phyloP scores from a whole-genome alignment of 2,329 filamentous ascomycete genomes.

The Pezicula carpinea region DNA sequence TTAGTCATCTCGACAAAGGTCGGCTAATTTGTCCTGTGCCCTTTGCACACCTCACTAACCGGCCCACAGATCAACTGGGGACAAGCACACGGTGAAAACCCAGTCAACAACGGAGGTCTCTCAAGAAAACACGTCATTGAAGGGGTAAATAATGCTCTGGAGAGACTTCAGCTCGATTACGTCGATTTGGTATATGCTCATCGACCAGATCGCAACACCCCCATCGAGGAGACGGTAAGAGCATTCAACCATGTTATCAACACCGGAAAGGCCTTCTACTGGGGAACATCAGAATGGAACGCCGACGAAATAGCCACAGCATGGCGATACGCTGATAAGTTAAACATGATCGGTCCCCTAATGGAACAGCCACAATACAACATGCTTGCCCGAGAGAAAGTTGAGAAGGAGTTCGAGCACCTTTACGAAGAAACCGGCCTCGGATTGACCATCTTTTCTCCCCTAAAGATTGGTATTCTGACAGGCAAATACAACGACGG shows the following conservation, averaged over 20 bases:
- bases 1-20: slow-evolving; percentile 53
- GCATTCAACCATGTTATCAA: slow-evolving; percentile 68
- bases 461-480: slow-evolving; percentile 55
- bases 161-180: slow-evolving; percentile 49
- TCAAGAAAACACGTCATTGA: slow-evolving; percentile 68
- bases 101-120: slow-evolving; percentile 62
- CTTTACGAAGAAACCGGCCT: slow-evolving; percentile 56
- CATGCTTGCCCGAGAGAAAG: slow-evolving; percentile 54
- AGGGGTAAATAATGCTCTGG: slow-evolving; percentile 54
- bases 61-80: slow-evolving; percentile 59
- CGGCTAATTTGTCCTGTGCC: not conserved
- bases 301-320: slow-evolving; percentile 62
- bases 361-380: slow-evolving; percentile 67
- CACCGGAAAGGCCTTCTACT: slow-evolving; percentile 64
- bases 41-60: not conserved
- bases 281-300: slow-evolving; percentile 66
- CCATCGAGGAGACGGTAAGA: slow-evolving; percentile 66
- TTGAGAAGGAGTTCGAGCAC: slow-evolving; percentile 58
- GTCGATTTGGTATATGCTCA: slow-evolving; percentile 68
- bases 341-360: slow-evolving; percentile 57
- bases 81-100: slow-evolving; percentile 51
- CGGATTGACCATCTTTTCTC: slow-evolving; percentile 60
- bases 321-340: slow-evolving; percentile 54
- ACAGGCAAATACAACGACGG: slow-evolving; percentile 65
- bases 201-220: slow-evolving; percentile 61